Conservation (phyloP, 2,329 filamentous ascomycete species). For the Pseudogymnoascus sp. region DNA sequence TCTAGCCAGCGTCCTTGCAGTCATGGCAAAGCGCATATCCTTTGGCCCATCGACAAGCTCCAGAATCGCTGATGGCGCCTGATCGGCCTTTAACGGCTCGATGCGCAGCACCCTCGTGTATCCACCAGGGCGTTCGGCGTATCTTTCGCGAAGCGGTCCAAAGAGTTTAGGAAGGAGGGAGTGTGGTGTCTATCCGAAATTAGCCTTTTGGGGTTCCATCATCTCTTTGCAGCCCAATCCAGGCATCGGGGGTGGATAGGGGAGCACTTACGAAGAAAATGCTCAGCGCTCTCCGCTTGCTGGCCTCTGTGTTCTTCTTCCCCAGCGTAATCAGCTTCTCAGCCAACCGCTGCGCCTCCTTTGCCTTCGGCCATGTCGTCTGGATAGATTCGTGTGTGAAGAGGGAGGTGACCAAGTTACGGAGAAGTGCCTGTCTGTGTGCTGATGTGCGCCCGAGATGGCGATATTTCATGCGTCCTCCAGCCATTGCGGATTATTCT, state of each 20-base stretch:
- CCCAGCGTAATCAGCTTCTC: constrained; percentile 92
- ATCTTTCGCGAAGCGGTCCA: constrained; percentile 70
- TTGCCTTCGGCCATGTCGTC: constrained; percentile 94
- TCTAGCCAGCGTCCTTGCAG: constrained; percentile 72
- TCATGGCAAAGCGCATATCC: constrained; percentile 92
- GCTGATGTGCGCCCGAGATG: constrained; percentile 78
- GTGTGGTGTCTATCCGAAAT: constrained; percentile 50
- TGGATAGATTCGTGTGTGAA: constrained; percentile 88
- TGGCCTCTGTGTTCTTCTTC: constrained; percentile 85
- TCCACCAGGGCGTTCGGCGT: constrained; percentile 70
- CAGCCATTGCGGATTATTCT: constrained; percentile 56
- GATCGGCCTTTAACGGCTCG: constrained; percentile 79
- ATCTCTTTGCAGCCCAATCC: neutral
- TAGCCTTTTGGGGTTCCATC: neutral
- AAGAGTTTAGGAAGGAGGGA: constrained; percentile 79
- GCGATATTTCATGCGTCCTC: constrained; percentile 78
- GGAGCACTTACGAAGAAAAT: constrained; percentile 70
- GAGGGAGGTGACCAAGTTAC: constrained; percentile 91
- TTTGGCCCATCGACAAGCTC: constrained; percentile 91
- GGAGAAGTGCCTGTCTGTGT: constrained; percentile 84
- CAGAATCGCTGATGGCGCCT: constrained; percentile 82
- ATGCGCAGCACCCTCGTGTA: constrained; percentile 93
- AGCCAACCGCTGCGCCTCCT: constrained; percentile 87
- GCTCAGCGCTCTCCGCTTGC: constrained; percentile 62
- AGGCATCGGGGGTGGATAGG: neutral